Evolutionary conservation across 345 rosid genomes (phyloP).

Genomic region (Xanthoceras sorbifolium): DNA sequence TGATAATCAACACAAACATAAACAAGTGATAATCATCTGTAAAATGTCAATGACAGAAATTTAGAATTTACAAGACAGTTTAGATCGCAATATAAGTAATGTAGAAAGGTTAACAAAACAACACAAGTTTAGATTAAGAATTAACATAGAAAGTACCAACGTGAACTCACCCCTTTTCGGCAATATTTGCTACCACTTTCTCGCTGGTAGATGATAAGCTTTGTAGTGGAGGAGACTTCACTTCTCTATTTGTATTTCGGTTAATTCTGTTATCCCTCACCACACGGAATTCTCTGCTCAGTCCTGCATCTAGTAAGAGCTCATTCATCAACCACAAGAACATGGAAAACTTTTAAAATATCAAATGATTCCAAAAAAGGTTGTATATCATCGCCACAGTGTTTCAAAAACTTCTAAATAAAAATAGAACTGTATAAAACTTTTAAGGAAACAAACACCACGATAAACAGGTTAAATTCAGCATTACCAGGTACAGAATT

Average conservation of each 20-base stretch:
- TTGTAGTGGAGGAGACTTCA: slow-evolving; percentile 40
- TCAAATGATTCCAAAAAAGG: neutral
- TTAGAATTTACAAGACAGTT: neutral
- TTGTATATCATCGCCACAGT: neutral
- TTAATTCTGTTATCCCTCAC: slow-evolving; percentile 79
- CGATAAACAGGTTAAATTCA: slow-evolving; percentile 1
- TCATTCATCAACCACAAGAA: slow-evolving; percentile 14
- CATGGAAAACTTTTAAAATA: neutral
- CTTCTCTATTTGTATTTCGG: slow-evolving; percentile 43
- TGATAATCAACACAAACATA: neutral
- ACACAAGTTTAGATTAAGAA: neutral
- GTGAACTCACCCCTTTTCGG: slow-evolving; percentile 55
- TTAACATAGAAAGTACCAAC: neutral
- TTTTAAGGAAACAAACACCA: neutral
- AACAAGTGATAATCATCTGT: neutral
- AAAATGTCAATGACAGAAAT: neutral
- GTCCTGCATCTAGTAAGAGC: slow-evolving; percentile 38
- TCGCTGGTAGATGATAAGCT: slow-evolving; percentile 35
- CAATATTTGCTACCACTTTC: slow-evolving; percentile 25
- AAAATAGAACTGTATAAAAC: neutral
- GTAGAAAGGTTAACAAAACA: neutral
- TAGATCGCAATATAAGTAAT: neutral
- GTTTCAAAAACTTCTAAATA: neutral
- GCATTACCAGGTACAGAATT: slow-evolving; percentile 39
- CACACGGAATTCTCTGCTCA: slow-evolving; percentile 50